A percentile compares a stretch with the other conserved stretches of the same genome.
Evolutionary conservation across 2,329 filamentous ascomycete species (phyloP).

Genomic region (Ramularia collo-cygni): DNA sequence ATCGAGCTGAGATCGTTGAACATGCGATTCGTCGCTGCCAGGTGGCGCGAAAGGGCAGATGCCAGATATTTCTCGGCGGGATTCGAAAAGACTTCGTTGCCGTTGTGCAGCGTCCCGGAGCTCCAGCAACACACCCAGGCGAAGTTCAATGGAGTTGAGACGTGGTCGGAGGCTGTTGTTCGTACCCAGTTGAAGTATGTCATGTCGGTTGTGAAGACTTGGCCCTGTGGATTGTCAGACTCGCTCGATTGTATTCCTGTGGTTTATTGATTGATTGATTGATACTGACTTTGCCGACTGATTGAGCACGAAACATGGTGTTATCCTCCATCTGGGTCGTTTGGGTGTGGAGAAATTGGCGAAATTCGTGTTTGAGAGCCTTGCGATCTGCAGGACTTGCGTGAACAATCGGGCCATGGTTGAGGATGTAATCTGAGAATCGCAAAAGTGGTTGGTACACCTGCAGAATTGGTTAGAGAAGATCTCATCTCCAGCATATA

Average conservation of each 20-base stretch:
- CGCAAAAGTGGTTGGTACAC: neutral
- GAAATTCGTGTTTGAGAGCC: neutral
- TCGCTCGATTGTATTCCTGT: no score
- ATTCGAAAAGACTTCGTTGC: neutral
- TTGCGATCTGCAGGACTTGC: neutral
- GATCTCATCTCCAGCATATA: no score
- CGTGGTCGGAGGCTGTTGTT: neutral
- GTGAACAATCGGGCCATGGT: neutral
- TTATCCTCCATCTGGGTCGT: neutral
- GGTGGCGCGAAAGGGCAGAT: neutral
- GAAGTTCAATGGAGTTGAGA: neutral
- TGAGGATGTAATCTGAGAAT: neutral
- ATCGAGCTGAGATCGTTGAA: conserved; percentile 1
- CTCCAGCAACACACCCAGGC: neutral
- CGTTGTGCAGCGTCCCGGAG: neutral
- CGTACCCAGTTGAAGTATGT: neutral
- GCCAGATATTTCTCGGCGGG: neutral
- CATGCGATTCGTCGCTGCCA: conserved; percentile 1
- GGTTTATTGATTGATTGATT: neutral
- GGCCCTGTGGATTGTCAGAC: neutral
- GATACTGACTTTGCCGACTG: neutral
- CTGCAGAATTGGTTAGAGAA: no score
- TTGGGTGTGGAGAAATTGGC: neutral
- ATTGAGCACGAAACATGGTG: neutral
- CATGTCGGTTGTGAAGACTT: neutral